These are phyloP conservation scores for Aspergillus caelatus DNA, from an alignment of 2,329 filamentous ascomycete genomes.

Conservation along the genomic window DNA sequence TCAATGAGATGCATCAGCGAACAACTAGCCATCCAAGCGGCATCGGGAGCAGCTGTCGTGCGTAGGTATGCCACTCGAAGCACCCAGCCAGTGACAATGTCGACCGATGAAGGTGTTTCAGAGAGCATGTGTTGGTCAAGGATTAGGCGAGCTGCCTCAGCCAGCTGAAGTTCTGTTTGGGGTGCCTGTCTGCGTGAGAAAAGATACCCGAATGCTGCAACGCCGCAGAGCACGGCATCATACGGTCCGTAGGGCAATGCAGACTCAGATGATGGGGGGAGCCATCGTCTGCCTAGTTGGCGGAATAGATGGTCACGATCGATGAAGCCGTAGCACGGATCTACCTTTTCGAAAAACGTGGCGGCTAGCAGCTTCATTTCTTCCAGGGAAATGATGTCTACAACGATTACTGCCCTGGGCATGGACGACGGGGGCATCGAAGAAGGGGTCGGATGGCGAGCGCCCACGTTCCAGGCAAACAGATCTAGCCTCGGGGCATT, in stretches of 20 bases:
- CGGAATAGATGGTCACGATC: conserved; percentile 31
- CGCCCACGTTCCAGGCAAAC: conserved; percentile 59
- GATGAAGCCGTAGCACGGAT: conserved; percentile 57
- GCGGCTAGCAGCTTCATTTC: conserved; percentile 51
- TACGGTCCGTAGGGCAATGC: conserved; percentile 33
- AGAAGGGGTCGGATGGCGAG: conserved; percentile 15
- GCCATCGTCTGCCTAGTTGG: conserved; percentile 35
- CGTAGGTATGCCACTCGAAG: conserved; percentile 58
- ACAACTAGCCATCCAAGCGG: conserved; percentile 59
- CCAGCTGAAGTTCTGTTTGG: conserved; percentile 49
- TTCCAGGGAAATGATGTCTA: conserved; percentile 50
- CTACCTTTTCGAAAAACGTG: conserved; percentile 58
- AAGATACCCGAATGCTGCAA: conserved; percentile 58
- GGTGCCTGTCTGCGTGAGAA: conserved; percentile 52
- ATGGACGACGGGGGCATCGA: conserved; percentile 14
- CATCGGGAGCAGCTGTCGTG: conserved; percentile 56
- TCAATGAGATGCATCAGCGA: conserved; percentile 62
- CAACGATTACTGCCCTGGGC: conserved; percentile 39
- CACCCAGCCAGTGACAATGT: conserved; percentile 49
- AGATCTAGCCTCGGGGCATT: conserved; percentile 57
- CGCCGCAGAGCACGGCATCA: conserved; percentile 56
- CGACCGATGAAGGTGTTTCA: conserved; percentile 30
- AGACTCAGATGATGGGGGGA: conserved; percentile 20
- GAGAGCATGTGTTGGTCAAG: conserved; percentile 47
- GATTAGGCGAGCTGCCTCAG: conserved; percentile 49